phyloP scores from a whole-genome alignment of 805 yeast species.

The Limtongia smithiae region DNA sequence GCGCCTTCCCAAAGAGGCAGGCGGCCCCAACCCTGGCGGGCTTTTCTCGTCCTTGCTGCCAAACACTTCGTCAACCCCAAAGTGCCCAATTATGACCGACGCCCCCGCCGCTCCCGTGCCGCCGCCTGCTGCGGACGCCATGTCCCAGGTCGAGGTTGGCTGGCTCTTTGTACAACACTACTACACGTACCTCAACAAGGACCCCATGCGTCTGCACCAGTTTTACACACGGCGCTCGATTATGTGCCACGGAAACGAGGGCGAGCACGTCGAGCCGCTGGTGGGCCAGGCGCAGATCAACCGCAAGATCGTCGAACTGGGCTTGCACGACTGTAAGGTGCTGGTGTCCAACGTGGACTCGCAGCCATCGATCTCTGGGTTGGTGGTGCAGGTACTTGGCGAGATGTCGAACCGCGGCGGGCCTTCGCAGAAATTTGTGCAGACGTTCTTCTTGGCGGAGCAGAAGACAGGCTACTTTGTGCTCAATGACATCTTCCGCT shows the following conservation, averaged over 20 bases:
- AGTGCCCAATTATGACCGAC: constrained; percentile 6
- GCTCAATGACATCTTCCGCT: constrained; percentile 40
- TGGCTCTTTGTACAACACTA: constrained; percentile 43
- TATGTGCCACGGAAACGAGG: constrained; percentile 41
- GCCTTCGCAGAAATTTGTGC: constrained; percentile 40
- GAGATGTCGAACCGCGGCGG: constrained; percentile 39
- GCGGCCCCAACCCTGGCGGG: too few relatives aligned
- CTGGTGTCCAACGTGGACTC: constrained; percentile 40
- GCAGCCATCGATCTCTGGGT: constrained; percentile 37
- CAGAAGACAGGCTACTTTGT: constrained; percentile 37
- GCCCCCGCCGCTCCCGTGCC: background rate
- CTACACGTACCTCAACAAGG: constrained; percentile 38
- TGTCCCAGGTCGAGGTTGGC: constrained; percentile 36
- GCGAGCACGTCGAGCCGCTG: constrained; percentile 32
- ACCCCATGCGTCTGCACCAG: constrained; percentile 36
- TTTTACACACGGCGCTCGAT: constrained; percentile 39
- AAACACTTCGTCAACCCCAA: too few relatives aligned
- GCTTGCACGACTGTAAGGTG: constrained; percentile 38
- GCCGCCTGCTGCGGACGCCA: constrained; percentile 7
- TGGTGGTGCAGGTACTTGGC: constrained; percentile 42
- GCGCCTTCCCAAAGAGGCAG: too few relatives aligned
- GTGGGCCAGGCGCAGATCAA: constrained; percentile 38
- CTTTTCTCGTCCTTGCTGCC: too few relatives aligned
- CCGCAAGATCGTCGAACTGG: constrained; percentile 34
- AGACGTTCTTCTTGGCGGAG: constrained; percentile 41